These are phyloP conservation scores for Nicotiana attenuata DNA, from an alignment of 257 asterid species.

Conservation along the genomic window DNA sequence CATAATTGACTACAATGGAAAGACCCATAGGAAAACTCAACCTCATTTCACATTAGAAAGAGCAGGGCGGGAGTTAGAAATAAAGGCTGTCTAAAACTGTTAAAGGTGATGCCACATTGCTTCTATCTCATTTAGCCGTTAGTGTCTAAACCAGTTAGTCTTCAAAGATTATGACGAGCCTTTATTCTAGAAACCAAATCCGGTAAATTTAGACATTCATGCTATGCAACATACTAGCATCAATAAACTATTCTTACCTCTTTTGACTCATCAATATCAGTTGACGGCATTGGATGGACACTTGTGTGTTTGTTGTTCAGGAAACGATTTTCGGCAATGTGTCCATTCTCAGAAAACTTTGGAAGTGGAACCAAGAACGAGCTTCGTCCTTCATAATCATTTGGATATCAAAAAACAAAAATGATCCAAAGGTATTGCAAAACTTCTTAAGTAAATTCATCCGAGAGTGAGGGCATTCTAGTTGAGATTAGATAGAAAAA, in stretches of 20 bases:
- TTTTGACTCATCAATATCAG: constrained; percentile 34
- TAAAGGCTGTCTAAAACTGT: background rate
- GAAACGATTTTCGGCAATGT: constrained; percentile 22
- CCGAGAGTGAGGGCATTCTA: background rate
- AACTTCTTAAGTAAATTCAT: background rate
- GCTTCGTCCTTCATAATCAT: constrained; percentile 34
- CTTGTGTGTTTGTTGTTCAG: constrained; percentile 37
- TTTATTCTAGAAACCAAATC: background rate
- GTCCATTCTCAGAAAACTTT: constrained; percentile 38
- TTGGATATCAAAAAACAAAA: background rate
- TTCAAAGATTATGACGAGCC: background rate
- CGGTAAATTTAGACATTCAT: background rate
- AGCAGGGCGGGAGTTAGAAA: background rate
- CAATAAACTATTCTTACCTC: constrained; percentile 42
- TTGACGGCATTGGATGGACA: constrained; percentile 49
- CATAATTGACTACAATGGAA: background rate
- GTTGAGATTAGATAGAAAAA: background rate
- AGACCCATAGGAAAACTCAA: background rate
- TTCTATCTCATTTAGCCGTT: background rate
- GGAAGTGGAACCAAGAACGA: constrained; percentile 50
- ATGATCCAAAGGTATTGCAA: background rate
- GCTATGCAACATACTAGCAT: background rate
- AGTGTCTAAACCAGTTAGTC: background rate
- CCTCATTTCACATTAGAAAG: background rate
- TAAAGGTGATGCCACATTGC: background rate